Evolutionary conservation across 768 basidiomycete genomes (phyloP).

Genomic region (Termitomyces sp.): DNA sequence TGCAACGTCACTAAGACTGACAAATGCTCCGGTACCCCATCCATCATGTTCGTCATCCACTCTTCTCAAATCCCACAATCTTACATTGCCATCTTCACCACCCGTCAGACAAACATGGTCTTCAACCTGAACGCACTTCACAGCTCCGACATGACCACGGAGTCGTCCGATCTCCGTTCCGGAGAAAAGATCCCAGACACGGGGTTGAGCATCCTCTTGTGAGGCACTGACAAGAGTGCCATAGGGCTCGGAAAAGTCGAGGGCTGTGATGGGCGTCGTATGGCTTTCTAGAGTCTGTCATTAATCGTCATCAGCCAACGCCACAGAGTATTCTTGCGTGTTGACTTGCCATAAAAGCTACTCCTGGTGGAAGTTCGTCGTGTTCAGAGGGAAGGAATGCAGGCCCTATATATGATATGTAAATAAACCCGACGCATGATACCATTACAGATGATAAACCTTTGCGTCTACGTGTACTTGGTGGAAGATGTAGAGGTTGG

Average conservation of each 20-base stretch:
- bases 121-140: constrained; percentile 93
- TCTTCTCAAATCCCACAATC: constrained; percentile 86
- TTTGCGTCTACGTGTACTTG: constrained; percentile 67
- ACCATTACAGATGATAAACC: constrained; percentile 27
- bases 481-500: constrained; percentile 39
- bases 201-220: constrained; percentile 78
- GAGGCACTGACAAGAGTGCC: constrained; percentile 88
- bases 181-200: constrained; percentile 91
- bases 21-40: constrained; percentile 47
- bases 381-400: constrained; percentile 97
- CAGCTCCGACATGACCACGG: constrained; percentile 71
- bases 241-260: constrained; percentile 97
- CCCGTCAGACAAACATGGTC: constrained; percentile 88
- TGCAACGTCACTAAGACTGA: constrained; percentile 54
- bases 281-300: constrained; percentile 77
- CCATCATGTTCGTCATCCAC: constrained; percentile 72
- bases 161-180: constrained; percentile 85
- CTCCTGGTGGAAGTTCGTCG: constrained; percentile 86
- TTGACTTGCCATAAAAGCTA: constrained; percentile 87
- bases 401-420: constrained; percentile 49
- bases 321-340: neutral
- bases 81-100: constrained; percentile 77
- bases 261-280: constrained; percentile 71
- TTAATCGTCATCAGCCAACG: constrained; percentile 3
- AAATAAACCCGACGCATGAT: neutral